phyloP scores from a whole-genome alignment of 106 monocot species.

The Allium sativum region DNA sequence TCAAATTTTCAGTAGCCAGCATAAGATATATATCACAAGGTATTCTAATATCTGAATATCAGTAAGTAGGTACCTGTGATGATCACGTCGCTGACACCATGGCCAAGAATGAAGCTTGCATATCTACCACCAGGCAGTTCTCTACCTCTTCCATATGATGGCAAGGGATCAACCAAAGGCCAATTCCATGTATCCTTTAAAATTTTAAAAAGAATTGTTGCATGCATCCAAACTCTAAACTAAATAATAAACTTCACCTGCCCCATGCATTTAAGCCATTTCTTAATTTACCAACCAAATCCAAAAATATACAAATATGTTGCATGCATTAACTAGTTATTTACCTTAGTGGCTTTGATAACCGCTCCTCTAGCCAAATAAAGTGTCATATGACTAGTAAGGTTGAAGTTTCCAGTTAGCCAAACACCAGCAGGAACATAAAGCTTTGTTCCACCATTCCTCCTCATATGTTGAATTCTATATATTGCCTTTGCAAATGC shows the following conservation, averaged over 20 bases:
- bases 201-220: background rate
- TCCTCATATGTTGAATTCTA: constrained; percentile 36
- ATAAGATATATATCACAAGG: too few species aligned
- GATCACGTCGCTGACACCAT: constrained; percentile 60
- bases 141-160: constrained; percentile 78
- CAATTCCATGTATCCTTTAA: constrained; percentile 51
- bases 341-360: constrained; percentile 52
- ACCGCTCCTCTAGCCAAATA: constrained; percentile 45
- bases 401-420: constrained; percentile 59
- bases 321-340: too few species aligned
- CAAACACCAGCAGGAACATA: constrained; percentile 41
- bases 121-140: constrained; percentile 78
- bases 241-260: background rate
- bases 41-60: too few species aligned
- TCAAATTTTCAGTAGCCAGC: too few species aligned
- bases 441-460: constrained; percentile 40
- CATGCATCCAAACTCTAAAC: background rate
- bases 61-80: constrained; percentile 42
- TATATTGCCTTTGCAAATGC: constrained; percentile 45
- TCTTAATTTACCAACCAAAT: background rate
- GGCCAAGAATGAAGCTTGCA: constrained; percentile 61
- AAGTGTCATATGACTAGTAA: constrained; percentile 63
- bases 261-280: too few species aligned
- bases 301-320: background rate
- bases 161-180: constrained; percentile 71